Percentiles rank a stretch among this genome's conserved stretches.
Conservation (phyloP, 805 yeast species). For the Scheffersomyces amazonensis region DNA sequence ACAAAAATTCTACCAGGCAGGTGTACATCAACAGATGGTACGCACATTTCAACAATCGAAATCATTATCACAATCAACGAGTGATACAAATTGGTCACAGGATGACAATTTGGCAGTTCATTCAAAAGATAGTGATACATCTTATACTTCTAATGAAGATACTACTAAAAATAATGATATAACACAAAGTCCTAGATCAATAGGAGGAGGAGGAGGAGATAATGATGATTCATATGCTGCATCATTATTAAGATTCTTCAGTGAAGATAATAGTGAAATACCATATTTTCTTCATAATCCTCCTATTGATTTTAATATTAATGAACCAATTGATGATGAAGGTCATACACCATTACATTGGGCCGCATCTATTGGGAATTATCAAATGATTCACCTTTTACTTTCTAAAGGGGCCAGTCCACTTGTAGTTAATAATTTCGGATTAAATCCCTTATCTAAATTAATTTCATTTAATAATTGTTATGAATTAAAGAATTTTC, state of each 20-base stretch:
- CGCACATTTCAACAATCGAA: slow-evolving; percentile 5
- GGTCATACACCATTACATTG: slow-evolving; percentile 95
- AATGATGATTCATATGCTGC: slow-evolving; percentile 49
- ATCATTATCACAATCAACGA: slow-evolving; percentile 35
- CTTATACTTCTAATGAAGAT: slow-evolving; percentile 30
- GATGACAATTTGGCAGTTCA: slow-evolving; percentile 22
- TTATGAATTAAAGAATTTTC: slow-evolving; percentile 75
- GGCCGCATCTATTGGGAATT: slow-evolving; percentile 95
- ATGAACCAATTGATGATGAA: slow-evolving; percentile 86
- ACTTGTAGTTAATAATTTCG: slow-evolving; percentile 51
- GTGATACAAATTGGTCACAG: slow-evolving; percentile 45
- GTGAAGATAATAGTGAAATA: slow-evolving; percentile 42
- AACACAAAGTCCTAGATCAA: slow-evolving; percentile 40
- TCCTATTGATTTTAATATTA: slow-evolving; percentile 61
- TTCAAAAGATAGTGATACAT: slow-evolving; percentile 39
- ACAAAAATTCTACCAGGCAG: slow-evolving; percentile 2
- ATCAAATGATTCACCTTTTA: slow-evolving; percentile 71
- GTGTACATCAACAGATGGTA: slow-evolving; percentile 4
- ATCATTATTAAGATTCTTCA: slow-evolving; percentile 39
- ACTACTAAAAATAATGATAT: slow-evolving; percentile 2
- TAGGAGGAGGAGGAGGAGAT: too few species aligned
- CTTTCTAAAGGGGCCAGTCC: slow-evolving; percentile 73
- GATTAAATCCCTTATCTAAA: slow-evolving; percentile 86
- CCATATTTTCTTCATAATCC: slow-evolving; percentile 68
- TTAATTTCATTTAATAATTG: slow-evolving; percentile 86